Evolutionary conservation across 164 flowering plant genomes (phyloP).

Genomic region (Nymphaea thermarum): DNA sequence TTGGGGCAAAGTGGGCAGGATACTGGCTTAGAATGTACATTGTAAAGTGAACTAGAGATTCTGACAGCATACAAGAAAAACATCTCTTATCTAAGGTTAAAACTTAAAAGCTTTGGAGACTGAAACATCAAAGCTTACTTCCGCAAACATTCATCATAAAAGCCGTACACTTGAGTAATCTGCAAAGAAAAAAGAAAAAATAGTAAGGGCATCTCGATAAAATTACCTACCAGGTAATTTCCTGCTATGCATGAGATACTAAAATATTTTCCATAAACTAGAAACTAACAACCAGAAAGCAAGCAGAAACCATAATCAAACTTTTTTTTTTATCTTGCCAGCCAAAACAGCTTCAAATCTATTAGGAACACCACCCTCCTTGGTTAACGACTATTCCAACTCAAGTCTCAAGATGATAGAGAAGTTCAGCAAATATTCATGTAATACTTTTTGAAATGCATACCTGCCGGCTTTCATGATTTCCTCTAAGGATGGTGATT

Average conservation of each 20-base stretch:
- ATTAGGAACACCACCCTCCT: too few relatives aligned
- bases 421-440: too few relatives aligned
- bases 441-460: background rate
- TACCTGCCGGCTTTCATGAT: slow-evolving; percentile 99
- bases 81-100: too few relatives aligned
- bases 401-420: too few relatives aligned
- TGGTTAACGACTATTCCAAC: too few relatives aligned
- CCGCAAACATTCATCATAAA: slow-evolving; percentile 93
- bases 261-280: background rate
- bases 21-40: too few relatives aligned
- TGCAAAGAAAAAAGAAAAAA: slow-evolving; percentile 25
- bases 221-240: background rate
- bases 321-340: background rate
- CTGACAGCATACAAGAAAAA: too few relatives aligned
- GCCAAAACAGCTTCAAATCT: background rate
- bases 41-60: too few relatives aligned
- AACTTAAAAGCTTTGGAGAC: background rate
- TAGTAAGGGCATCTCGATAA: background rate
- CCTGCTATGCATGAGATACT: background rate
- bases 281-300: background rate
- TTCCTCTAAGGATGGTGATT: slow-evolving; percentile 88
- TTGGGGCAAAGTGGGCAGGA: too few relatives aligned
- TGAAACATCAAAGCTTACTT: slow-evolving; percentile 49
- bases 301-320: background rate
- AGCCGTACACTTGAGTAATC: slow-evolving; percentile 99